A percentile compares a stretch with the other conserved stretches of the same genome.
phyloP scores from a whole-genome alignment of 148 eudicot genomes.

The Pharnaceum exiguum region DNA sequence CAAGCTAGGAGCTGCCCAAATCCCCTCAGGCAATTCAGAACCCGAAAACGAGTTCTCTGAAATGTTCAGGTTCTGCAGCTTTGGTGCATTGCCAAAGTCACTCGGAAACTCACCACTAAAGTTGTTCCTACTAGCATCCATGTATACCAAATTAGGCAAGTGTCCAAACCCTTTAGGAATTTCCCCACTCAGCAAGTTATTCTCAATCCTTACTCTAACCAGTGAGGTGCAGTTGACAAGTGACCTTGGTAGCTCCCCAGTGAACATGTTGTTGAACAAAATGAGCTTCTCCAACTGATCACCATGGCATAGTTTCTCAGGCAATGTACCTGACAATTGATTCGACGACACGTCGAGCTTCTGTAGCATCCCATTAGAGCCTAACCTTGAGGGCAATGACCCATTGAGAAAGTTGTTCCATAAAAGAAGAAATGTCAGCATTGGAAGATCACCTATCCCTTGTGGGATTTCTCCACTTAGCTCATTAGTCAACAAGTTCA shows the following conservation, averaged over 20 bases:
- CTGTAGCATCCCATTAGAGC: constrained; percentile 45
- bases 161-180: constrained; percentile 67
- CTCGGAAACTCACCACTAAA: constrained; percentile 59
- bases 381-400: constrained; percentile 55
- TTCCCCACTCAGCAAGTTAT: constrained; percentile 59
- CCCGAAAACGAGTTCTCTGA: constrained; percentile 47
- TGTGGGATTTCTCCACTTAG: constrained; percentile 65
- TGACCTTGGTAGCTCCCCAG: constrained; percentile 47
- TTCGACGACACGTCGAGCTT: constrained; percentile 81
- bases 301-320: constrained; percentile 52
- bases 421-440: constrained; percentile 37
- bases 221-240: constrained; percentile 69
- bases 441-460: constrained; percentile 57
- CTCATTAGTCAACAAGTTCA: constrained; percentile 52
- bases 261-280: constrained; percentile 56
- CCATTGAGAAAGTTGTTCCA: constrained; percentile 88
- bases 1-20: constrained; percentile 67
- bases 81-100: constrained; percentile 58
- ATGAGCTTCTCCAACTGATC: constrained; percentile 53
- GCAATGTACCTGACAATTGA: constrained; percentile 55
- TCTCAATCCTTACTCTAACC: constrained; percentile 45
- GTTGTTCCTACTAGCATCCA: constrained; percentile 63
- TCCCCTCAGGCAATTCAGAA: constrained; percentile 47
- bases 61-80: constrained; percentile 47
- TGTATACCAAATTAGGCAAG: constrained; percentile 48